Conservation (phyloP, 2,329 filamentous ascomycete genomes). For the Fusarium sp. region DNA sequence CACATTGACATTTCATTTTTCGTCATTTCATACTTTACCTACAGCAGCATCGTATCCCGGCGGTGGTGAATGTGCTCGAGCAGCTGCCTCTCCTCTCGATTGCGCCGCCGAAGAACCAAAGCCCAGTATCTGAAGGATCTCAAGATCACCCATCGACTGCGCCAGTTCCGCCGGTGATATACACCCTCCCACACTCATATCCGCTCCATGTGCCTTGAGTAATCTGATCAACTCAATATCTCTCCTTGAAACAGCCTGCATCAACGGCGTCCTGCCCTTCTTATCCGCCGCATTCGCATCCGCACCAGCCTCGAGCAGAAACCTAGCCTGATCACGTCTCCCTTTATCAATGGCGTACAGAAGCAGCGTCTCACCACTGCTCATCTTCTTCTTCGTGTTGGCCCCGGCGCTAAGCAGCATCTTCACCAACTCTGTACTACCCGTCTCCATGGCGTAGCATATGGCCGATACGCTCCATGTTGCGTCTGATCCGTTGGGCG, state of each 20-base stretch:
- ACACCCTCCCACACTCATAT: slow-evolving; percentile 35
- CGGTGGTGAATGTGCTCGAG: slow-evolving; percentile 41
- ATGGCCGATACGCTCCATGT: slow-evolving; percentile 43
- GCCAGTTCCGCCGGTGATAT: slow-evolving; percentile 47
- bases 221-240: slow-evolving; percentile 50
- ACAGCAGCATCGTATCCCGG: slow-evolving; percentile 42
- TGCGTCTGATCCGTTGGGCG: slow-evolving; percentile 49
- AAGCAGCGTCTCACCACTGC: slow-evolving; percentile 51
- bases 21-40: slow-evolving; percentile 28
- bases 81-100: background rate
- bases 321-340: slow-evolving; percentile 40
- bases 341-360: slow-evolving; percentile 51
- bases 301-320: slow-evolving; percentile 53
- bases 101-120: slow-evolving; percentile 21
- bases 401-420: slow-evolving; percentile 52
- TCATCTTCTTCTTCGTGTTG: slow-evolving; percentile 48
- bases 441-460: slow-evolving; percentile 47
- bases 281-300: slow-evolving; percentile 53
- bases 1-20: background rate
- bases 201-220: slow-evolving; percentile 50
- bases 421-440: slow-evolving; percentile 44
- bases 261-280: slow-evolving; percentile 52
- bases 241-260: slow-evolving; percentile 51
- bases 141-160: slow-evolving; percentile 41
- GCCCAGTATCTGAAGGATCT: slow-evolving; percentile 49